phyloP scores from a whole-genome alignment of 1,284 basidiomycete species.

The Neotropicomus parvogracilis region DNA sequence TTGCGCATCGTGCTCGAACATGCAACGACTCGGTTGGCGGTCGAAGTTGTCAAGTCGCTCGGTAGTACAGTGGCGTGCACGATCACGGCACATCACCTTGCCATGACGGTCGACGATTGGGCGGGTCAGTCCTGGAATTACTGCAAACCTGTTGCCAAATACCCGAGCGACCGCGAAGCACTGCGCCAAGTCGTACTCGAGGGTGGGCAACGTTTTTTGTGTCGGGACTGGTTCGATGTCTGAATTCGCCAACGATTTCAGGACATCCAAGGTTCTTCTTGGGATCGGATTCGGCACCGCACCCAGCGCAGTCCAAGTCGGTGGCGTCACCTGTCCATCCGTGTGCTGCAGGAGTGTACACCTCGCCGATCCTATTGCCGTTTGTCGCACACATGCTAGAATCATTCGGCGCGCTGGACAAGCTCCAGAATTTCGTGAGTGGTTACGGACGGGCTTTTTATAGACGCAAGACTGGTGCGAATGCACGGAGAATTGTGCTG shows the following conservation, averaged over 20 bases:
- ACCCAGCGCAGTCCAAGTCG: slow-evolving; percentile 80
- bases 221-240: not conserved
- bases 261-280: slow-evolving; percentile 97
- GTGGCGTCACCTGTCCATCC: slow-evolving; percentile 66
- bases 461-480: slow-evolving; percentile 35
- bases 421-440: slow-evolving; percentile 77
- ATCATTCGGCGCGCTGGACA: slow-evolving; percentile 80
- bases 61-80: slow-evolving; percentile 92
- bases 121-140: slow-evolving; percentile 95
- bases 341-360: slow-evolving; percentile 94
- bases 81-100: slow-evolving; percentile 96
- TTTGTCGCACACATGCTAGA: slow-evolving; percentile 84
- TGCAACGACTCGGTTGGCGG: slow-evolving; percentile 93
- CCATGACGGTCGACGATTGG: slow-evolving; percentile 95
- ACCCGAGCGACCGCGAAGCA: slow-evolving; percentile 86
- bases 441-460: slow-evolving; percentile 81
- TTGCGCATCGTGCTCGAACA: slow-evolving; percentile 98
- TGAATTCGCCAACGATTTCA: slow-evolving; percentile 25
- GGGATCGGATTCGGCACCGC: slow-evolving; percentile 96
- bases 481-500: slow-evolving; percentile 26
- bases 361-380: slow-evolving; percentile 86
- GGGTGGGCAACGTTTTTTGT: slow-evolving; percentile 43
- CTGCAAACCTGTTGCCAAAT: slow-evolving; percentile 99
- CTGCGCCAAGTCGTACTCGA: slow-evolving; percentile 78
- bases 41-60: slow-evolving; percentile 85